Evolutionary conservation across 164 flowering plant genomes (phyloP), one percentile per base, ranked within the genome.

Genomic region (Nymphaea thermarum): DNA sequence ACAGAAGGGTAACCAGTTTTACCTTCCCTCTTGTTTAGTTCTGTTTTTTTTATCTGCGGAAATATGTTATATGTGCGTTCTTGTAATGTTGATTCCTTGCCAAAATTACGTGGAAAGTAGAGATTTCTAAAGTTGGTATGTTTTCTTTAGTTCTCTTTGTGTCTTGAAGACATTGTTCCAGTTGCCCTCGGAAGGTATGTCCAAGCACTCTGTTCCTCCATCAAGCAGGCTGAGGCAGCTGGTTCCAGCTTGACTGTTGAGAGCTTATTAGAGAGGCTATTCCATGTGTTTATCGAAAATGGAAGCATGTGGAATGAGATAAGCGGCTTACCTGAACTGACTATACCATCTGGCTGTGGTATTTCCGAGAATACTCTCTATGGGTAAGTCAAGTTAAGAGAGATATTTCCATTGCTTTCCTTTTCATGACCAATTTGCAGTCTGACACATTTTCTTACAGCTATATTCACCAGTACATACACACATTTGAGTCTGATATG

Each of bases 131-230:
- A 12, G 7, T 47, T 7, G 55, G 7, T 47, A 6, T 72, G 74
- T 64, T 73, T 61, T 67, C 45, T 75, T 73, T 90, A 94, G 98
- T 94, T 94, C 72, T 86, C 96, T 6, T 83, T 91, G 77, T 91
- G 98, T 76, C 86, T 94, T 65, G 99, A 94, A 86, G 99, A 94
- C 80, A 86, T 94, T 78, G 89, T 87, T 70, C 99, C 98, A 60
- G 83, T 88, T 42, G 96, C 96, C 70, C 85, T 91, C 73, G 98
- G 96, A 66, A 86, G 96, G 78, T 84, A 84, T 68, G 72, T 88
- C 60, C 87, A 81, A 71, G 80, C 93, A 69, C 72, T 91, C 62
- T 74, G 82, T 60, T 70, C 80, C 67, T 85, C 91, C 64, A 78
- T 86, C 71, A 70, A n/a, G 57, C 85, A 80, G 65, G 76, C 73